Percentiles rank a stretch among this genome's conserved stretches.
These are phyloP conservation scores for Persicaria tinctoria DNA, from an alignment of 148 eudicot genomes.

Conservation along the genomic window DNA sequence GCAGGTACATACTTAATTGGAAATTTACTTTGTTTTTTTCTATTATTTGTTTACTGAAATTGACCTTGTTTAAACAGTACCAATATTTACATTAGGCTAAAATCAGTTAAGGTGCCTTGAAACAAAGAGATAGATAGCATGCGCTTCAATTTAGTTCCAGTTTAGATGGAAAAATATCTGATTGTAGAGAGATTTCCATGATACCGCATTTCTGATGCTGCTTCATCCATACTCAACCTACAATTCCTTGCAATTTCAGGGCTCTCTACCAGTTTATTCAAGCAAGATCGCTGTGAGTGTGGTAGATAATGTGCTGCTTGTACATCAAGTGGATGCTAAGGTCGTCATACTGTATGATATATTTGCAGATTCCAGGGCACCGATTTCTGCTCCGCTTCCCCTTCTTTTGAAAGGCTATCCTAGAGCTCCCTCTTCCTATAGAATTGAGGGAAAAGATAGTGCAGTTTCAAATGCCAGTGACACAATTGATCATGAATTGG, in stretches of 20 bases:
- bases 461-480: conserved; percentile 36
- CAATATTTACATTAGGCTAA: background rate
- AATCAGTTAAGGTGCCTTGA: background rate
- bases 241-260: conserved; percentile 40
- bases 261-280: conserved; percentile 85
- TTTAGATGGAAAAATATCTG: background rate
- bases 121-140: background rate
- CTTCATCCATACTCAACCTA: conserved; percentile 2
- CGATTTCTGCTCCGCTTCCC: conserved; percentile 99
- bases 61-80: background rate
- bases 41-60: background rate
- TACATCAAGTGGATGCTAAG: conserved; percentile 97
- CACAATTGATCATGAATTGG: conserved; percentile 34
- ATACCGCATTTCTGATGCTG: background rate
- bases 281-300: conserved; percentile 80
- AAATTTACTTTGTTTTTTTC: background rate
- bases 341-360: conserved; percentile 91
- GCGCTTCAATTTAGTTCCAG: background rate
- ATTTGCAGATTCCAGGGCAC: conserved; percentile 77
- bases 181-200: background rate
- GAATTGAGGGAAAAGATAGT: conserved; percentile 26
- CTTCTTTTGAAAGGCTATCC: conserved; percentile 57
- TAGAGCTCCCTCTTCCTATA: conserved; percentile 36
- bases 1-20: conserved; percentile 41
- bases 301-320: conserved; percentile 88